Evolutionary conservation across 164 flowering plant genomes (phyloP), one percentile per base, ranked within the genome.

Genomic region (Berberis thunbergii): DNA sequence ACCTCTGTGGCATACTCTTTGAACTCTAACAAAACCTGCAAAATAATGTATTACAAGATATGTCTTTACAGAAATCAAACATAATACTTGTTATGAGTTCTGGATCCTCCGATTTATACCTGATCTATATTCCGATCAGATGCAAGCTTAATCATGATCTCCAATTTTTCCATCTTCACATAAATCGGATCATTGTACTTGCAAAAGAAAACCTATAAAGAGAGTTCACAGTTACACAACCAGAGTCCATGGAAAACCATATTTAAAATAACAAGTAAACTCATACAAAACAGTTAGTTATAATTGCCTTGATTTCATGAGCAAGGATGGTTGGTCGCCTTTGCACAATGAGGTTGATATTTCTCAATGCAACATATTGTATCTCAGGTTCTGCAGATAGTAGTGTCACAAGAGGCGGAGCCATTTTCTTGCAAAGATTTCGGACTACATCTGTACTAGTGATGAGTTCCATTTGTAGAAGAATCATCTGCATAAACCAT

Each of bases 301-400:
- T 69, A 45, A 61, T 64, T 57, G 89, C 99, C 99, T 95, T 95
- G 65, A 95, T 95, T 81, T 95, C 99, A 72, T 95, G 99, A 53
- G 99, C 97, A 74, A 95, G 96, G 26, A 95, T 95, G 13, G 99
- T 88, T 38, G 99, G 96, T 50, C 98, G 81, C 70, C 83, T 85
- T 73, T 95, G 99, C 56, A 95, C 99, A 72, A 91, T 95, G 41
- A 95, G 89, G 75, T 91, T 95, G 75, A 95, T 95, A 71, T 95
- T 95, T 45, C 99, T 72, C 67, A 95, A 70, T 56, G 98, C 99
- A 73, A 95, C 99, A 84, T 91, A 95, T 55, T 95, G 99, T 77
- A 95, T 95, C 79, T 95, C 99, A 70, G 99, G 99, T 77, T 95
- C 99, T 43, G 99, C 99, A 63, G 98, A 95, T 60, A 95, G 95